A percentile compares a stretch with the other conserved stretches of the same genome.
phyloP scores from a whole-genome alignment of 2,329 filamentous ascomycete genomes.

The Aspergillus novoparasiticus region DNA sequence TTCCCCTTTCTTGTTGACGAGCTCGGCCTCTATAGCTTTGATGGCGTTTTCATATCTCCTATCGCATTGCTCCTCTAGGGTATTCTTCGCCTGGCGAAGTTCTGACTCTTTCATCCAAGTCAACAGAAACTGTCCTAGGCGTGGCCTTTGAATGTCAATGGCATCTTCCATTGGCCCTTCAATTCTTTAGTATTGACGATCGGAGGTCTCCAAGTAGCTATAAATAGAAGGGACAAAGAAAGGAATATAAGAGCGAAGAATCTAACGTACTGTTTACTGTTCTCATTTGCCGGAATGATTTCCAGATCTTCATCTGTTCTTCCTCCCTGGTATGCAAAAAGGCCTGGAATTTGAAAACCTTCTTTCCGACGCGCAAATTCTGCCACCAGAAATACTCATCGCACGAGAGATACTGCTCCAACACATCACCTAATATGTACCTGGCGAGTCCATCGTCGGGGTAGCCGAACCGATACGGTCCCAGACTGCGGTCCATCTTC shows the following conservation, averaged over 20 bases:
- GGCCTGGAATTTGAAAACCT: slow-evolving; percentile 1
- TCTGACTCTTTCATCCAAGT: slow-evolving; percentile 7
- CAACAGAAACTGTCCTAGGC: slow-evolving; percentile 4
- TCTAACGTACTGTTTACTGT: slow-evolving; percentile 2
- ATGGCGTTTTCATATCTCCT: neutral
- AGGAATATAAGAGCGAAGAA: neutral
- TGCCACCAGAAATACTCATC: slow-evolving; percentile 11
- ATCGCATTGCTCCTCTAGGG: neutral
- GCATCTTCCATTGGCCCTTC: neutral
- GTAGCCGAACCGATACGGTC: slow-evolving; percentile 7
- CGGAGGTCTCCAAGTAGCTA: neutral
- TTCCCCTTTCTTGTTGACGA: neutral
- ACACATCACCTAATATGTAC: neutral
- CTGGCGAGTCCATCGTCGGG: slow-evolving; percentile 9
- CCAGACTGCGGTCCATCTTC: slow-evolving; percentile 1
- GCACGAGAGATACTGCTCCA: slow-evolving; percentile 6
- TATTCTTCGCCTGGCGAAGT: slow-evolving; percentile 5
- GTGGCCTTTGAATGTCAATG: slow-evolving; percentile 4
- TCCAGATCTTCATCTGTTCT: slow-evolving; percentile 8
- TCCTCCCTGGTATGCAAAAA: slow-evolving; percentile 2
- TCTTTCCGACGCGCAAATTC: slow-evolving; percentile 4
- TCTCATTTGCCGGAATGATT: slow-evolving; percentile 1
- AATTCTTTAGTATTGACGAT: slow-evolving; percentile 1
- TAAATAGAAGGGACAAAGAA: neutral
- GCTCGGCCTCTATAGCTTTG: neutral